Conservation (phyloP, 2,329 filamentous ascomycete species). For the Coniochaeta hoffmannii region DNA sequence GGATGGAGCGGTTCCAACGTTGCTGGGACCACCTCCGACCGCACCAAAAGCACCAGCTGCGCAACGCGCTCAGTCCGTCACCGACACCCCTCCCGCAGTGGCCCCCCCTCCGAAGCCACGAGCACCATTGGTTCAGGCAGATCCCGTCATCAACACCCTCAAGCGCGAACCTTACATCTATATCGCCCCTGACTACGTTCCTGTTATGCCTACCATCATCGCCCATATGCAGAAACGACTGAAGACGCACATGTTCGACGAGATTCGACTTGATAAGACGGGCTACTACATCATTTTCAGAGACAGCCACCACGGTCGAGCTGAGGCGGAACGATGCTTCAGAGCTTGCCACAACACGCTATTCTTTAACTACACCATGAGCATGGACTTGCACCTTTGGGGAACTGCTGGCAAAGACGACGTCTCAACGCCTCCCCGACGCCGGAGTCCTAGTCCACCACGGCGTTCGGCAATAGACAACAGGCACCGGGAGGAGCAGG, state of each 20-base stretch:
- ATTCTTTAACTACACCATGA: slow-evolving; percentile 87
- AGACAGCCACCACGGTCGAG: slow-evolving; percentile 65
- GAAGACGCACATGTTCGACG: slow-evolving; percentile 72
- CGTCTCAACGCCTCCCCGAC: slow-evolving; percentile 19
- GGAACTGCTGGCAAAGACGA: slow-evolving; percentile 14
- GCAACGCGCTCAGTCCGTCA: slow-evolving; percentile 28
- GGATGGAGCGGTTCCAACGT: slow-evolving; percentile 25
- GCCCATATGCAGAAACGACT: slow-evolving; percentile 85
- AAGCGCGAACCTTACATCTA: slow-evolving; percentile 79
- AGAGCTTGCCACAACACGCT: slow-evolving; percentile 70
- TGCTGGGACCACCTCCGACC: slow-evolving; percentile 65
- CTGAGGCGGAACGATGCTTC: slow-evolving; percentile 76
- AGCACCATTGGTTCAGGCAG: slow-evolving; percentile 53
- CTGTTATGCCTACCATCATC: slow-evolving; percentile 77
- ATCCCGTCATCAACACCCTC: slow-evolving; percentile 60
- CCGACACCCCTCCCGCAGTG: slow-evolving; percentile 22
- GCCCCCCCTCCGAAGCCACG: slow-evolving; percentile 34
- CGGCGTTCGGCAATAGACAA: slow-evolving; percentile 29
- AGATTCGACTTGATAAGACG: slow-evolving; percentile 73
- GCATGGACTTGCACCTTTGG: slow-evolving; percentile 67
- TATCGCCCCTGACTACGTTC: slow-evolving; percentile 78
- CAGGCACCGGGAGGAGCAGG: slow-evolving; percentile 57
- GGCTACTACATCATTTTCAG: slow-evolving; percentile 93
- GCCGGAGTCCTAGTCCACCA: slow-evolving; percentile 28
- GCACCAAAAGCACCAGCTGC: slow-evolving; percentile 64